Percentiles rank a stretch among this genome's conserved stretches.
phyloP scores from a whole-genome alignment of 768 basidiomycete species.

The Chlorophyllum brunneum region DNA sequence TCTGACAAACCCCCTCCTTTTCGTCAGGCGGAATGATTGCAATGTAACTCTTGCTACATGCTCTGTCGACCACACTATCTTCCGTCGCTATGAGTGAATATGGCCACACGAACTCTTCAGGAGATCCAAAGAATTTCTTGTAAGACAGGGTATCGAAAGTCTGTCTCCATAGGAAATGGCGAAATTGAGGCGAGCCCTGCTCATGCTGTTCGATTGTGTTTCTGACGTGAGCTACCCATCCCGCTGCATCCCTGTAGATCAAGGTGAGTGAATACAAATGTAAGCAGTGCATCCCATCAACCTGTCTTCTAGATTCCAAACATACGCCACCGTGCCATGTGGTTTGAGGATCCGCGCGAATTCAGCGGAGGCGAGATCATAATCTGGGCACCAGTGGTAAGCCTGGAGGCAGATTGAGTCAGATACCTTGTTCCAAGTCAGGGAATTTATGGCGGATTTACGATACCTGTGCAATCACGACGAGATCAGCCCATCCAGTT shows the following conservation, averaged over 20 bases:
- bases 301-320: slow-evolving; percentile 94
- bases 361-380: slow-evolving; percentile 65
- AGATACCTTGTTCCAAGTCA: slow-evolving; percentile 8
- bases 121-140: slow-evolving; percentile 51
- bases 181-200: slow-evolving; percentile 77
- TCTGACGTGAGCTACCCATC: slow-evolving; percentile 75
- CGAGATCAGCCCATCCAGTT: slow-evolving; percentile 72
- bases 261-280: not conserved
- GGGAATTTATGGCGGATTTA: too few relatives aligned
- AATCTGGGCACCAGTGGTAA: slow-evolving; percentile 91
- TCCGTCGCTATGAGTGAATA: slow-evolving; percentile 51
- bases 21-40: slow-evolving; percentile 56
- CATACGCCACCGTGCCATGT: slow-evolving; percentile 61
- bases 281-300: slow-evolving; percentile 18
- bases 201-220: slow-evolving; percentile 69
- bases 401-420: slow-evolving; percentile 45
- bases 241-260: slow-evolving; percentile 44
- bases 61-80: slow-evolving; percentile 59
- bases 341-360: slow-evolving; percentile 81
- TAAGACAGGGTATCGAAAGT: slow-evolving; percentile 66
- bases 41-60: slow-evolving; percentile 84
- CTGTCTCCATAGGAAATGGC: slow-evolving; percentile 68
- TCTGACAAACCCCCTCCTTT: slow-evolving; percentile 46
- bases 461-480: slow-evolving; percentile 70
- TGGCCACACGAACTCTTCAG: slow-evolving; percentile 51